Percentiles rank a stretch among this genome's conserved stretches.
Evolutionary conservation across 257 asterid genomes (phyloP).

Genomic region (Fraxinus pennsylvanica): DNA sequence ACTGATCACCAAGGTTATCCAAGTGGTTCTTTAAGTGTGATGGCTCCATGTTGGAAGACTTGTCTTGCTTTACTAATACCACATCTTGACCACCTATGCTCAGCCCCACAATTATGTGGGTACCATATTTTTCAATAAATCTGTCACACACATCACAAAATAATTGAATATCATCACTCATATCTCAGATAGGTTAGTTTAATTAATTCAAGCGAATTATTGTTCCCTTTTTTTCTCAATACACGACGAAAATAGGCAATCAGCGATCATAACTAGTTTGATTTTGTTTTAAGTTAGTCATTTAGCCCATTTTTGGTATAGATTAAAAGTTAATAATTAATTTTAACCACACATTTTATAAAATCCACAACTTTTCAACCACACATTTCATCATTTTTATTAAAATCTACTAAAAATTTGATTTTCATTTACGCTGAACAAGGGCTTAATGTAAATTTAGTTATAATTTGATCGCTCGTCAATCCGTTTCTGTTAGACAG

Average conservation of each 20-base stretch:
- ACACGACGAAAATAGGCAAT: background rate
- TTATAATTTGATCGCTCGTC: too few relatives aligned
- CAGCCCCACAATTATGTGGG: slow-evolving; percentile 88
- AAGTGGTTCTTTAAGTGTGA: slow-evolving; percentile 71
- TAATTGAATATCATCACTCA: slow-evolving; percentile 10
- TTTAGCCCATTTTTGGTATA: too few relatives aligned
- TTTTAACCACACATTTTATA: too few relatives aligned
- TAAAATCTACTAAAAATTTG: too few relatives aligned
- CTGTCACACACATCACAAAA: slow-evolving; percentile 51
- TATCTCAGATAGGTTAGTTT: background rate
- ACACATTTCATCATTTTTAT: too few relatives aligned
- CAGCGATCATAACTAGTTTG: too few relatives aligned
- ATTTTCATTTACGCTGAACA: too few relatives aligned
- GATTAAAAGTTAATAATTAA: too few relatives aligned
- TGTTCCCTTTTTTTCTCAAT: background rate
- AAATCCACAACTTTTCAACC: too few relatives aligned
- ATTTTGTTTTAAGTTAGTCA: background rate
- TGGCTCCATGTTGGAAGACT: slow-evolving; percentile 63
- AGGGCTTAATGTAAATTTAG: too few relatives aligned
- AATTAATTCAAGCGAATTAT: background rate
- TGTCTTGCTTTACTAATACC: slow-evolving; percentile 76
- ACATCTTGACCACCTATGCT: slow-evolving; percentile 88
- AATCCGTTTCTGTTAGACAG: too few relatives aligned
- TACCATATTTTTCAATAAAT: slow-evolving; percentile 89
- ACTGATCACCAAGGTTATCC: slow-evolving; percentile 78